phyloP scores from a whole-genome alignment of 2,329 filamentous ascomycete species.

The Pestalotiopsis sp. region DNA sequence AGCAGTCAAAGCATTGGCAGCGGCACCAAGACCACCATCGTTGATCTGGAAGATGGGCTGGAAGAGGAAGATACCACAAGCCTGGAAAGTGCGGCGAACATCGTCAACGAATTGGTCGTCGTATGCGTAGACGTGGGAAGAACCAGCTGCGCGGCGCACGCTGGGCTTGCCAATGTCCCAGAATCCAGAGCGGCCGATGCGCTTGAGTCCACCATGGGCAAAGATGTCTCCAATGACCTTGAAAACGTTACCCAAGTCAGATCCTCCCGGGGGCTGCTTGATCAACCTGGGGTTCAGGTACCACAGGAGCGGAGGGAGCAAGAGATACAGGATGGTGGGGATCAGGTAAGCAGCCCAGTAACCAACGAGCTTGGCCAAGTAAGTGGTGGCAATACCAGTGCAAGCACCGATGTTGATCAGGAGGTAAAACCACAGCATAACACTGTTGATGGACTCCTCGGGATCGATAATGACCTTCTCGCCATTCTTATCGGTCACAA shows the following conservation, averaged over 20 bases:
- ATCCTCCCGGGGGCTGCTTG: constrained; percentile 64
- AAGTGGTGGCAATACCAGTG: constrained; percentile 52
- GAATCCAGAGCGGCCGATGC: constrained; percentile 41
- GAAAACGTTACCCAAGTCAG: constrained; percentile 55
- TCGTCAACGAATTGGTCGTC: constrained; percentile 68
- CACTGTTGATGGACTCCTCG: constrained; percentile 62
- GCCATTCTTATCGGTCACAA: constrained; percentile 55
- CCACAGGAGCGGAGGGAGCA: constrained; percentile 62
- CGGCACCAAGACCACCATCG: constrained; percentile 45
- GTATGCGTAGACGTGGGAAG: constrained; percentile 44
- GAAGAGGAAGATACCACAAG: constrained; percentile 56
- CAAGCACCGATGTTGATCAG: constrained; percentile 57
- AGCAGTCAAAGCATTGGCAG: constrained; percentile 43
- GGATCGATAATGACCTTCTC: constrained; percentile 70
- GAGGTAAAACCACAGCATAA: constrained; percentile 67
- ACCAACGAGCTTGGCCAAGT: constrained; percentile 51
- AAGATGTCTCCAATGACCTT: constrained; percentile 40
- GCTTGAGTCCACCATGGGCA: constrained; percentile 29
- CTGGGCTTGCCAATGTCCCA: constrained; percentile 61
- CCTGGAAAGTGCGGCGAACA: constrained; percentile 56
- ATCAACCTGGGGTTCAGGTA: constrained; percentile 61
- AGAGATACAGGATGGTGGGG: constrained; percentile 55
- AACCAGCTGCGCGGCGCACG: constrained; percentile 44
- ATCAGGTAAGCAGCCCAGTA: constrained; percentile 51
- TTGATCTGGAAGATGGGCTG: constrained; percentile 35